Conservation (phyloP, 257 asterid species). For the Penstemon barbatus region DNA sequence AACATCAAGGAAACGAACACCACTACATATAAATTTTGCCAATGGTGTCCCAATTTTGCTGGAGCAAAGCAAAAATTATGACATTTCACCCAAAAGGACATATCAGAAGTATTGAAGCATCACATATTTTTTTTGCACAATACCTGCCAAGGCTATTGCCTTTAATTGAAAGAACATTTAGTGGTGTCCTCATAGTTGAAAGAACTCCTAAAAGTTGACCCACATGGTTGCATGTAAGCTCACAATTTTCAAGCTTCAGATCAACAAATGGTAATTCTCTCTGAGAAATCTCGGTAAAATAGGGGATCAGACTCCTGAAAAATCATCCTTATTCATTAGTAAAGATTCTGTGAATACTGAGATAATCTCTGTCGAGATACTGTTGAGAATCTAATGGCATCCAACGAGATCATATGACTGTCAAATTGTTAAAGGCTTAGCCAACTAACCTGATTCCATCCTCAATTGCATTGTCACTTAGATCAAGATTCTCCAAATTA, state of each 20-base stretch:
- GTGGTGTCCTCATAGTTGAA: conserved; percentile 65
- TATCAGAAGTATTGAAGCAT: conserved; percentile 18
- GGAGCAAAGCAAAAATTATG: conserved; percentile 31
- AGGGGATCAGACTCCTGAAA: conserved; percentile 67
- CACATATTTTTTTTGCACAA: conserved; percentile 24
- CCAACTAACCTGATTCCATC: conserved; percentile 68
- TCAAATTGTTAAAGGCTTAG: conserved; percentile 2
- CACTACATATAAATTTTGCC: conserved; percentile 64
- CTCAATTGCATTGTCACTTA: conserved; percentile 78
- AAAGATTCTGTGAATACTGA: neutral
- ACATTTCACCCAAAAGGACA: conserved; percentile 18
- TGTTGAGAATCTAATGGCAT: conserved; percentile 7
- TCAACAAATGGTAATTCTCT: conserved; percentile 52
- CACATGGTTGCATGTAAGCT: conserved; percentile 58
- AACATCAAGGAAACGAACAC: conserved; percentile 60
- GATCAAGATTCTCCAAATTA: conserved; percentile 76
- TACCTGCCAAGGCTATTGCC: conserved; percentile 91
- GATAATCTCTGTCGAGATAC: conserved; percentile 1
- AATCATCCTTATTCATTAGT: conserved; percentile 8
- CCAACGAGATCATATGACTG: conserved; percentile 24
- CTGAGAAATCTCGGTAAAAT: conserved; percentile 54
- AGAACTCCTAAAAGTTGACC: conserved; percentile 64
- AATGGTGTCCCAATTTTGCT: conserved; percentile 69
- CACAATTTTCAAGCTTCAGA: conserved; percentile 82
- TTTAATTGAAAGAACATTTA: conserved; percentile 65